Evolutionary conservation across 2,329 filamentous ascomycete genomes (phyloP).

Genomic region (Aspergillus sp.): DNA sequence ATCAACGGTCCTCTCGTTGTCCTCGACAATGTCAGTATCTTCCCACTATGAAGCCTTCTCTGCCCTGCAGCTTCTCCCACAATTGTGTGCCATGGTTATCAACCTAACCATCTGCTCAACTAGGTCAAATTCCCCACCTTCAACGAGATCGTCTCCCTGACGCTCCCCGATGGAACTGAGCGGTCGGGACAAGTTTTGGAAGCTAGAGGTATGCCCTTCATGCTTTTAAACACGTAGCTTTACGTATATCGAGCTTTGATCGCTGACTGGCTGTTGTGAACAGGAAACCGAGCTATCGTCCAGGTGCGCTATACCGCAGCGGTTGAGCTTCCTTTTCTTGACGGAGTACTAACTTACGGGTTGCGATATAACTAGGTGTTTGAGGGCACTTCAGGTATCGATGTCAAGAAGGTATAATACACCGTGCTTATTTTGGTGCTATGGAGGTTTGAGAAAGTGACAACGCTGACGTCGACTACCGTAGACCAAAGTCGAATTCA

Average conservation of each 20-base stretch:
- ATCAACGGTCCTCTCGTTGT: constrained; percentile 98
- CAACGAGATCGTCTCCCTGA: constrained; percentile 97
- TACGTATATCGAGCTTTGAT: not conserved
- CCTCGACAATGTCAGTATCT: constrained; percentile 80
- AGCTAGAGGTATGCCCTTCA: constrained; percentile 71
- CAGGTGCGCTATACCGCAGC: constrained; percentile 62
- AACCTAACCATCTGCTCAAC: constrained; percentile 17
- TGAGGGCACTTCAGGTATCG: constrained; percentile 93
- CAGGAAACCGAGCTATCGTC: constrained; percentile 90
- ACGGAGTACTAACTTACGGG: constrained; percentile 22
- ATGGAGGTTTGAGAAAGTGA: constrained; percentile 9
- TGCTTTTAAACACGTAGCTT: not conserved
- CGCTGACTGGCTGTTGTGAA: constrained; percentile 19
- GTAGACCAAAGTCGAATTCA: constrained; percentile 95
- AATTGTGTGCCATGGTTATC: not conserved
- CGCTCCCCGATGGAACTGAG: constrained; percentile 90
- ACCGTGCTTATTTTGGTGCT: not conserved
- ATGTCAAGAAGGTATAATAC: constrained; percentile 84
- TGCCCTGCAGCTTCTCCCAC: not conserved
- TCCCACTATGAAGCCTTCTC: not conserved
- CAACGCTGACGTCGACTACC: constrained; percentile 20
- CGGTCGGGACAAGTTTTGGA: constrained; percentile 95
- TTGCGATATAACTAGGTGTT: constrained; percentile 67
- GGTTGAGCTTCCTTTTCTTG: constrained; percentile 8
- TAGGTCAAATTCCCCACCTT: constrained; percentile 96